These are phyloP conservation scores for Coemansia sp. DNA, from an alignment of 192 early-diverging fungal species.

Conservation along the genomic window DNA sequence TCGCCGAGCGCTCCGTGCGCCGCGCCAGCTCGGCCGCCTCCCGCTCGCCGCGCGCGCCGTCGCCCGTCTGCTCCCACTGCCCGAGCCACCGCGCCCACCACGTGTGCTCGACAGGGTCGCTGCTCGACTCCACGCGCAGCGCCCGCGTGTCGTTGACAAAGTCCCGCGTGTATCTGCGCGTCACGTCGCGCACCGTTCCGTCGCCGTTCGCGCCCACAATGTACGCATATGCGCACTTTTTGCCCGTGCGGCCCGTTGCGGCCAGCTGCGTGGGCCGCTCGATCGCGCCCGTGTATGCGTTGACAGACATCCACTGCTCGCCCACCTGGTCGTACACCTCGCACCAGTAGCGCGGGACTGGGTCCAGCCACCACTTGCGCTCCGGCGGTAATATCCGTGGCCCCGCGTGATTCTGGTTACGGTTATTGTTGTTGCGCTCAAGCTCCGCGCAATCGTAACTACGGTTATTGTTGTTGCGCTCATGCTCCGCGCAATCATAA, in stretches of 20 bases:
- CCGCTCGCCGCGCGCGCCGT: constrained; percentile 17
- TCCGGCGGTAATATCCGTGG: background rate
- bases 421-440: background rate
- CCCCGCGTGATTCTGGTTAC: background rate
- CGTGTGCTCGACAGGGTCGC: constrained; percentile 20
- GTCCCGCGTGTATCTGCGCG: constrained; percentile 34
- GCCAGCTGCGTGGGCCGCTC: constrained; percentile 15
- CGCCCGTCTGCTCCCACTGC: constrained; percentile 21
- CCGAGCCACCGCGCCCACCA: constrained; percentile 49
- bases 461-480: background rate
- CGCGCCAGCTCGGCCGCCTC: constrained; percentile 57
- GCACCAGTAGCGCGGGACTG: constrained; percentile 60
- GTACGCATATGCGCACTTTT: constrained; percentile 13
- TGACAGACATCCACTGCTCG: constrained; percentile 59
- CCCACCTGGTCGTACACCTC: constrained; percentile 57
- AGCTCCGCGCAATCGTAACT: background rate
- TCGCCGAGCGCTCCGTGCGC: constrained; percentile 58
- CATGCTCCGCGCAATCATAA: background rate
- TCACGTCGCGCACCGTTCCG: constrained; percentile 29
- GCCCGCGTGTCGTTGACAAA: constrained; percentile 38
- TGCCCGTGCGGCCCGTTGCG: background rate
- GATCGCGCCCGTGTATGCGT: constrained; percentile 23
- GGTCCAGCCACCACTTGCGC: background rate
- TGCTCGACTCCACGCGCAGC: constrained; percentile 41
- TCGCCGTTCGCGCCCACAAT: constrained; percentile 21